Evolutionary conservation across 1,284 basidiomycete genomes (phyloP).

Genomic region (Paramarasmius palmivorus): DNA sequence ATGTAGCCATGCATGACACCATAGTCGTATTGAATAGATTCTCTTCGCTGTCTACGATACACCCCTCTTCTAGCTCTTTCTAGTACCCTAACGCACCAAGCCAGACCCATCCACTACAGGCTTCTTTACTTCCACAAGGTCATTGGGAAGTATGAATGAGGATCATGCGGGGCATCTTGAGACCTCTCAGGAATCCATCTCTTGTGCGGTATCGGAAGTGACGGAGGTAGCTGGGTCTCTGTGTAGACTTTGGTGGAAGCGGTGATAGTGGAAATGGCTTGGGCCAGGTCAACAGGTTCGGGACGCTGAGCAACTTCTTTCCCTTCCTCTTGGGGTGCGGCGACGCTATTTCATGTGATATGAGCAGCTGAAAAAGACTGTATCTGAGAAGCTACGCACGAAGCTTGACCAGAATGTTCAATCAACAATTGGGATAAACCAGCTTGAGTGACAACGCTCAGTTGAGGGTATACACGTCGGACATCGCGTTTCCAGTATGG

Average conservation of each 20-base stretch:
- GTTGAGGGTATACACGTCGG: slow-evolving; percentile 86
- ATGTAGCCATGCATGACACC: too few species aligned
- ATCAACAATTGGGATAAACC: slow-evolving; percentile 83
- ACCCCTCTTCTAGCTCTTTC: too few species aligned
- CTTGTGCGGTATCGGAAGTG: slow-evolving; percentile 61
- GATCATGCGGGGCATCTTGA: slow-evolving; percentile 75
- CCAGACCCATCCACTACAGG: too few species aligned
- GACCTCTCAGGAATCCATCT: slow-evolving; percentile 71
- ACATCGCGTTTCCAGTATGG: slow-evolving; percentile 96
- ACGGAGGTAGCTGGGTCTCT: slow-evolving; percentile 70
- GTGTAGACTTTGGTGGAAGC: slow-evolving; percentile 63
- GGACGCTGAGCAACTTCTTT: slow-evolving; percentile 49
- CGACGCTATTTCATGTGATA: slow-evolving; percentile 42
- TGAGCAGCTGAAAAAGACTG: slow-evolving; percentile 3
- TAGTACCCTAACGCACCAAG: too few species aligned
- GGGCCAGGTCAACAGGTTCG: slow-evolving; percentile 58
- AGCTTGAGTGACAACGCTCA: slow-evolving; percentile 80
- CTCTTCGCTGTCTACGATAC: too few species aligned
- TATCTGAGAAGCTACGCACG: slow-evolving; percentile 47
- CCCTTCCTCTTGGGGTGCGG: slow-evolving; percentile 48
- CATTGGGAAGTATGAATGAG: slow-evolving; percentile 85
- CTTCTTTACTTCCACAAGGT: slow-evolving; percentile 68
- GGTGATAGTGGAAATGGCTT: slow-evolving; percentile 68
- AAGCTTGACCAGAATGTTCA: slow-evolving; percentile 67
- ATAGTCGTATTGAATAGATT: too few species aligned